phyloP scores from a whole-genome alignment of 495 filamentous ascomycete species.

The Penicillium mononematosum region DNA sequence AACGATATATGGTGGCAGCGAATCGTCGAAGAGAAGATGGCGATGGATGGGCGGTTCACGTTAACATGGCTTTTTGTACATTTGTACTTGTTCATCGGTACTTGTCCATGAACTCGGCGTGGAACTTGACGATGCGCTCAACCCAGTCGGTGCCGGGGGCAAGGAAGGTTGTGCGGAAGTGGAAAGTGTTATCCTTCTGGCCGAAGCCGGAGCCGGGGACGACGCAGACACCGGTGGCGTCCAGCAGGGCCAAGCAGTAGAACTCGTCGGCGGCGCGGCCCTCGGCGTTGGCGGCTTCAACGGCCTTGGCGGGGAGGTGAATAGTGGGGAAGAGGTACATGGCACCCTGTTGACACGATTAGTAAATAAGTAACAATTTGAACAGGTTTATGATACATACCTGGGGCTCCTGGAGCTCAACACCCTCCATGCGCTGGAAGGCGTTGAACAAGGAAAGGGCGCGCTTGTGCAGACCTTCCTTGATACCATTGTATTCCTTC shows the following conservation, averaged over 20 bases:
- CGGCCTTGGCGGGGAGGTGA: conserved; percentile 68
- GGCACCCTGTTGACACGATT: conserved; percentile 57
- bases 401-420: conserved; percentile 78
- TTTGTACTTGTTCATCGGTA: conserved; percentile 45
- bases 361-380: conserved; percentile 3
- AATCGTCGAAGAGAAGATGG: background rate
- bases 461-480: conserved; percentile 67
- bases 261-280: conserved; percentile 82
- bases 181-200: conserved; percentile 84
- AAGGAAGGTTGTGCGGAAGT: conserved; percentile 96
- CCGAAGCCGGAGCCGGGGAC: conserved; percentile 92
- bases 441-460: conserved; percentile 83
- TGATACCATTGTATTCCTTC: conserved; percentile 79
- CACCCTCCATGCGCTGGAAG: conserved; percentile 93
- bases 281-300: conserved; percentile 70
- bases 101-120: conserved; percentile 87
- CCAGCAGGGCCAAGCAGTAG: conserved; percentile 85
- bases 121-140: conserved; percentile 82
- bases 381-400: conserved; percentile 28
- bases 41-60: background rate
- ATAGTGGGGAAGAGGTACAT: conserved; percentile 99
- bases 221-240: conserved; percentile 93
- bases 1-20: background rate
- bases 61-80: background rate
- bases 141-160: conserved; percentile 97